phyloP scores from a whole-genome alignment of 164 flowering plant genomes.

The Dillenia turbinata region DNA sequence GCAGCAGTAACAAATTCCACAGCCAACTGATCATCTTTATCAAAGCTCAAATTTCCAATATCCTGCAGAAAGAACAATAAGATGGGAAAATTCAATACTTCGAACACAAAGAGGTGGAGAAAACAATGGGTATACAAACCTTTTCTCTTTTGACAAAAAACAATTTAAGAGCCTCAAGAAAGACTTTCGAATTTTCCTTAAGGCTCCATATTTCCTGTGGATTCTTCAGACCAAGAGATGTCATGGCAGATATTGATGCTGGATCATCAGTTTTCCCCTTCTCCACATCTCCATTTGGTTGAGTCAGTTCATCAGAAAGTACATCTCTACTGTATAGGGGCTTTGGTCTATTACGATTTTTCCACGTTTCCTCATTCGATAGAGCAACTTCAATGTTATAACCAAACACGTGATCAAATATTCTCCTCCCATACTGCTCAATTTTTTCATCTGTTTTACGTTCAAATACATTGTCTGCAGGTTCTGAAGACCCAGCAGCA shows the following conservation, averaged over 20 bases:
- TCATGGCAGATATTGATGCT: conserved; percentile 71
- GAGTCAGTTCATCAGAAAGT: conserved; percentile 29
- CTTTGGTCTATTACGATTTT: conserved; percentile 74
- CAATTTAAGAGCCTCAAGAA: conserved; percentile 74
- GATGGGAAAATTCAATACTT: not conserved
- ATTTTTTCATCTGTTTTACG: conserved; percentile 60
- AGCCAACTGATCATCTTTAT: conserved; percentile 96
- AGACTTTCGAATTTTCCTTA: conserved; percentile 66
- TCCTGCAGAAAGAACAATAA: conserved; percentile 43
- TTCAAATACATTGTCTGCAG: conserved; percentile 74
- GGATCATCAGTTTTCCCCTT: conserved; percentile 27
- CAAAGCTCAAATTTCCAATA: conserved; percentile 79
- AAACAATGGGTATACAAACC: conserved; percentile 35
- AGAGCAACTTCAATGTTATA: conserved; percentile 87
- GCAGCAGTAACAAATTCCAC: conserved; percentile 99
- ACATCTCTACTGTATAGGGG: conserved; percentile 72
- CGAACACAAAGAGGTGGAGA: not conserved
- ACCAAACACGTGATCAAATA: conserved; percentile 98
- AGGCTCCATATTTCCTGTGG: conserved; percentile 96
- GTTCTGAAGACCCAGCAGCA: conserved; percentile 58
- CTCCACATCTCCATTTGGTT: conserved; percentile 55
- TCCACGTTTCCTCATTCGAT: conserved; percentile 94
- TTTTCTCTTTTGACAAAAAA: conserved; percentile 65
- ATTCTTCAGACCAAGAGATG: conserved; percentile 76
- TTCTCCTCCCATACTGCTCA: conserved; percentile 76